Evolutionary conservation across 1,284 basidiomycete genomes (phyloP).

Genomic region (Pascua sp.): DNA sequence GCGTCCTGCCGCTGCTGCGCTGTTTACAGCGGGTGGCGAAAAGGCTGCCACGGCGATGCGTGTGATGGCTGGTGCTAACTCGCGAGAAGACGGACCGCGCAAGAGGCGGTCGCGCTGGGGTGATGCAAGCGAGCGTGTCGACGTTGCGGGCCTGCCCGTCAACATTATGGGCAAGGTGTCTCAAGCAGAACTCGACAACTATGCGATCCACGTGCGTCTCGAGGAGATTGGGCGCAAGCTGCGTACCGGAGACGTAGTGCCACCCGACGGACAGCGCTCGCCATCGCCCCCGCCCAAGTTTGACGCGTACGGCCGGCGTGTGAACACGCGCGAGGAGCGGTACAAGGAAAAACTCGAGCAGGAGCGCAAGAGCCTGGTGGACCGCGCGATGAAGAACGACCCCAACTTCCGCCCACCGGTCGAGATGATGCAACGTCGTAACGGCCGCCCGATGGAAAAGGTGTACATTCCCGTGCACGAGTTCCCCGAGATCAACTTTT

Average conservation of each 20-base stretch:
- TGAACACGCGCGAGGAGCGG: slow-evolving; percentile 96
- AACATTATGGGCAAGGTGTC: slow-evolving; percentile 90
- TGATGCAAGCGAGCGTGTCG: slow-evolving; percentile 69
- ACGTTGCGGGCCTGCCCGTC: slow-evolving; percentile 84
- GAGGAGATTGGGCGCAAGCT: slow-evolving; percentile 98
- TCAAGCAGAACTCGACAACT: slow-evolving; percentile 88
- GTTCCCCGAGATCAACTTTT: slow-evolving; percentile 99
- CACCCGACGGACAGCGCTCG: slow-evolving; percentile 90
- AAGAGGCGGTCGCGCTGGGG: slow-evolving; percentile 96
- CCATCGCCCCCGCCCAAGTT: slow-evolving; percentile 97
- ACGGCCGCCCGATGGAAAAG: slow-evolving; percentile 88
- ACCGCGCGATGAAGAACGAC: slow-evolving; percentile 94
- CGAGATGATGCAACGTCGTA: slow-evolving; percentile 73
- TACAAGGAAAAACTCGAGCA: slow-evolving; percentile 98
- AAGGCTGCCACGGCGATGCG: slow-evolving; percentile 40
- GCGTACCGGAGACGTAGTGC: slow-evolving; percentile 87
- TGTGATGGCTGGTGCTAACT: not conserved
- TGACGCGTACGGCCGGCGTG: slow-evolving; percentile 92
- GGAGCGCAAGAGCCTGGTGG: slow-evolving; percentile 88
- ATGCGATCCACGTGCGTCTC: slow-evolving; percentile 86
- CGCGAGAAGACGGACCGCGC: slow-evolving; percentile 66
- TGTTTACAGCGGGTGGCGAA: slow-evolving; percentile 31
- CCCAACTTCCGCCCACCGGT: slow-evolving; percentile 96
- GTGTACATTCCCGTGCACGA: slow-evolving; percentile 99
- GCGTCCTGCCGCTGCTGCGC: slow-evolving; percentile 13